phyloP scores from a whole-genome alignment of 768 basidiomycete genomes.

The Suillus spraguei region DNA sequence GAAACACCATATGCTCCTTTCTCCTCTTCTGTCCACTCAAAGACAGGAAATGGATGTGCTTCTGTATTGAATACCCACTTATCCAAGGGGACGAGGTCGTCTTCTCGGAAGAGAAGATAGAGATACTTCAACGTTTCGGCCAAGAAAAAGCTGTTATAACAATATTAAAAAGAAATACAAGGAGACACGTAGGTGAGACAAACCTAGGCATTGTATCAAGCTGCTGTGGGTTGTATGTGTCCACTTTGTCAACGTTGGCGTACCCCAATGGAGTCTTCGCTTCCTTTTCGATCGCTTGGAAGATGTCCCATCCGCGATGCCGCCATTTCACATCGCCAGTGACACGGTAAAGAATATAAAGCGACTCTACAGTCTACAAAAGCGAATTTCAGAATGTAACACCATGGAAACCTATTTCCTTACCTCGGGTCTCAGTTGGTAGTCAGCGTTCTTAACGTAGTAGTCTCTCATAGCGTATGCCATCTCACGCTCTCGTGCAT shows the following conservation, averaged over 20 bases:
- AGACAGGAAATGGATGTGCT: slow-evolving; percentile 79
- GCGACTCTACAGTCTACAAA: slow-evolving; percentile 68
- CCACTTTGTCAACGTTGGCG: slow-evolving; percentile 55
- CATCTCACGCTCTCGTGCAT: slow-evolving; percentile 21
- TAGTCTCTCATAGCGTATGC: slow-evolving; percentile 54
- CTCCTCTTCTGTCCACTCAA: slow-evolving; percentile 61
- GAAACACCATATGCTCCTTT: slow-evolving; percentile 43
- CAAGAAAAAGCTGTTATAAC: slow-evolving; percentile 46
- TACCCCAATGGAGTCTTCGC: slow-evolving; percentile 65
- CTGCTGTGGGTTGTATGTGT: slow-evolving; percentile 39
- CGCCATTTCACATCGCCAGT: slow-evolving; percentile 74
- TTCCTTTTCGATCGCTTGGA: slow-evolving; percentile 62
- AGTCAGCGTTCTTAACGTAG: slow-evolving; percentile 41
- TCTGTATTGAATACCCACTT: slow-evolving; percentile 69
- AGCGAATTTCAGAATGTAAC: slow-evolving; percentile 2
- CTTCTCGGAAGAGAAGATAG: slow-evolving; percentile 67
- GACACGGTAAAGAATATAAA: slow-evolving; percentile 71
- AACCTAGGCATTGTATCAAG: slow-evolving; percentile 77
- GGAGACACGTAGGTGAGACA: slow-evolving; percentile 18
- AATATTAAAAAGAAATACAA: not conserved
- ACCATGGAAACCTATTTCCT: slow-evolving; percentile 16
- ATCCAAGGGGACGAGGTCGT: slow-evolving; percentile 57
- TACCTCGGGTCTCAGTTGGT: slow-evolving; percentile 75
- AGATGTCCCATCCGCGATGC: slow-evolving; percentile 70
- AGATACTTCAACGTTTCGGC: slow-evolving; percentile 75